A percentile compares a stretch with the other conserved stretches of the same genome.
phyloP scores from a whole-genome alignment of 108 stramenopile species.

The Cyclostephanos tholiformis region DNA sequence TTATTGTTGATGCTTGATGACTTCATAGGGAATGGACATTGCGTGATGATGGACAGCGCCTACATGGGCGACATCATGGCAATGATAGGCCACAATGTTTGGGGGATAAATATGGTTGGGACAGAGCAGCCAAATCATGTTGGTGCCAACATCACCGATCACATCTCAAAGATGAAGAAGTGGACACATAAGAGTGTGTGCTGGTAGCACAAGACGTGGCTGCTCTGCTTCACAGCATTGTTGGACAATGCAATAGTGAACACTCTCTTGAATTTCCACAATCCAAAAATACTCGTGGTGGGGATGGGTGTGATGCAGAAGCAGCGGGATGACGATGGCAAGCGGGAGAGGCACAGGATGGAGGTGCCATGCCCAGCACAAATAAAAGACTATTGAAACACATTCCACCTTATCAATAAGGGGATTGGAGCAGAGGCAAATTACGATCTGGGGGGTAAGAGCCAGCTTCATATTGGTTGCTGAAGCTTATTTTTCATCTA shows the following conservation, averaged over 20 bases:
- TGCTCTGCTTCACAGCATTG: not conserved
- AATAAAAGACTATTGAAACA: not conserved
- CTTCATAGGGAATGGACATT: conserved; percentile 16
- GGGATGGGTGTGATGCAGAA: not conserved
- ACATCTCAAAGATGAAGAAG: not conserved
- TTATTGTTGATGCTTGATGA: no score
- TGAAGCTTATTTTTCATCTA: not conserved
- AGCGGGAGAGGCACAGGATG: not conserved
- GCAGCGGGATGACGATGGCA: not conserved
- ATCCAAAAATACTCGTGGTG: not conserved
- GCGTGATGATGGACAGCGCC: conserved; percentile 4
- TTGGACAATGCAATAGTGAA: not conserved
- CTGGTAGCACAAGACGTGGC: not conserved
- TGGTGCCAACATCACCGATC: no score
- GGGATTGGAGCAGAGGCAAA: not conserved
- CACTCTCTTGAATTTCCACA: not conserved
- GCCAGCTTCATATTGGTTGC: not conserved
- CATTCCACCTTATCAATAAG: no score
- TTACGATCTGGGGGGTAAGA: conserved; percentile 1
- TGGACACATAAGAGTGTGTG: not conserved
- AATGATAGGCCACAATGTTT: conserved; percentile 9
- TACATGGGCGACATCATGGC: no score
- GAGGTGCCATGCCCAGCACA: no score
- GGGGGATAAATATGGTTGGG: no score
- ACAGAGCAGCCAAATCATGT: no score